Evolutionary conservation across 2,329 filamentous ascomycete genomes (phyloP).

Genomic region (Penicillium glabrum): DNA sequence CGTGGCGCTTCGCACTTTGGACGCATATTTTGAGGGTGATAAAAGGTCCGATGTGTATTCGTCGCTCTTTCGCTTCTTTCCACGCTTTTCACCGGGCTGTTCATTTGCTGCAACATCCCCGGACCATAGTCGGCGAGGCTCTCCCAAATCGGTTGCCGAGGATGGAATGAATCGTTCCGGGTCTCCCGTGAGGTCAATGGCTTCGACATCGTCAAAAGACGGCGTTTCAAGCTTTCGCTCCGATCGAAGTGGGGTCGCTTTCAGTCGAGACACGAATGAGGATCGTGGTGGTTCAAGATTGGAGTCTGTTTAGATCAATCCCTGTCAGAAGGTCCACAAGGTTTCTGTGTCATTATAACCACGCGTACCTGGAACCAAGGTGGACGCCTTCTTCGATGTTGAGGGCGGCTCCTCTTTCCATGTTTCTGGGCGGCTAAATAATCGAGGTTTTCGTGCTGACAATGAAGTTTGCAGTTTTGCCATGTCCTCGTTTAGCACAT

Average conservation of each 20-base stretch:
- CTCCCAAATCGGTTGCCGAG: slow-evolving; percentile 41
- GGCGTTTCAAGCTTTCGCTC: slow-evolving; percentile 18
- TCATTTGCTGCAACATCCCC: slow-evolving; percentile 43
- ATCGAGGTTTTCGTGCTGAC: slow-evolving; percentile 40
- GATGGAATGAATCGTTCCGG: slow-evolving; percentile 35
- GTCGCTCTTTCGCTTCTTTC: slow-evolving; percentile 52
- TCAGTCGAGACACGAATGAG: slow-evolving; percentile 15
- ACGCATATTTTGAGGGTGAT: slow-evolving; percentile 30
- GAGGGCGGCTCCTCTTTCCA: slow-evolving; percentile 19
- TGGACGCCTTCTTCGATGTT: slow-evolving; percentile 17
- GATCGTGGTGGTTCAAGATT: slow-evolving; percentile 19
- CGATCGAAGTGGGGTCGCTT: slow-evolving; percentile 22
- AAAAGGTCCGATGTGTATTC: slow-evolving; percentile 43
- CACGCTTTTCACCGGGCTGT: slow-evolving; percentile 38
- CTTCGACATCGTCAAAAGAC: slow-evolving; percentile 39
- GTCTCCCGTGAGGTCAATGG: slow-evolving; percentile 47
- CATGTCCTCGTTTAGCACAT: slow-evolving; percentile 38
- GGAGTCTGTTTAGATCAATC: slow-evolving; percentile 9
- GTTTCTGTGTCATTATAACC: background rate
- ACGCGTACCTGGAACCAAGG: slow-evolving; percentile 26
- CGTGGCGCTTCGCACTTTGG: slow-evolving; percentile 25
- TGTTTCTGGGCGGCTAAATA: slow-evolving; percentile 35
- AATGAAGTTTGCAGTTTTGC: slow-evolving; percentile 45
- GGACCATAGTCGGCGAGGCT: slow-evolving; percentile 43
- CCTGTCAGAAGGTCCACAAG: background rate